These are phyloP conservation scores for Fusarium sp. DNA, from an alignment of 2,329 filamentous ascomycete genomes.

Conservation along the genomic window DNA sequence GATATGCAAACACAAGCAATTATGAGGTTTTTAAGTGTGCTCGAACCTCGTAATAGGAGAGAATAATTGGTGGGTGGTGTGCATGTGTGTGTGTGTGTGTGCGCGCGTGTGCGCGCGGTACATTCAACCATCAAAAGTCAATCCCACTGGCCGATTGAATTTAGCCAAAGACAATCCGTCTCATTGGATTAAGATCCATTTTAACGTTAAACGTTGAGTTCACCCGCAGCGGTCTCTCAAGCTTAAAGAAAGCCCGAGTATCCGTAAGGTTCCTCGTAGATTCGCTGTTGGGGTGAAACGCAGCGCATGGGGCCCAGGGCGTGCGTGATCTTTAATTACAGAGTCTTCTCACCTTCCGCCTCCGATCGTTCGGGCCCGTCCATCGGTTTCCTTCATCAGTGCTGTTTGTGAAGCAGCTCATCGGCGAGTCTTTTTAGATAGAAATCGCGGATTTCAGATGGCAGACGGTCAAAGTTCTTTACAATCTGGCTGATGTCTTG, in stretches of 20 bases:
- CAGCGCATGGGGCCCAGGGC: neutral
- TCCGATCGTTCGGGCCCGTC: neutral
- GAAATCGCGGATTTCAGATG: conserved; percentile 74
- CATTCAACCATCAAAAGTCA: neutral
- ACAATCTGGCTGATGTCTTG: conserved; percentile 75
- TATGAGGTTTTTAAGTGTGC: conserved; percentile 11
- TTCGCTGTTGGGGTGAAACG: neutral
- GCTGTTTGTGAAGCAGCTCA: conserved; percentile 62
- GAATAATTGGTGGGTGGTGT: neutral
- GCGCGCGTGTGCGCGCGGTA: neutral
- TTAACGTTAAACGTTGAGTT: neutral
- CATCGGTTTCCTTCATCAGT: conserved; percentile 1
- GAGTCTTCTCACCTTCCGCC: neutral
- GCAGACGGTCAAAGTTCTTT: conserved; percentile 71
- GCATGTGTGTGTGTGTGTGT: neutral
- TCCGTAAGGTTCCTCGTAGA: neutral
- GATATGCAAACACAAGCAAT: conserved; percentile 4
- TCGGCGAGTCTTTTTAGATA: conserved; percentile 78
- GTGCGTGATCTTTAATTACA: neutral
- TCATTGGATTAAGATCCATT: neutral
- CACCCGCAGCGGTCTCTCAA: neutral
- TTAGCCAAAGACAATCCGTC: conserved; percentile 1
- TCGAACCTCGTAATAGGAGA: conserved; percentile 6
- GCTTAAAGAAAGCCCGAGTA: neutral
- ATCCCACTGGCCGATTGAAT: conserved; percentile 1